phyloP scores from a whole-genome alignment of 805 yeast genomes.

The Spathaspora gorwiae region DNA sequence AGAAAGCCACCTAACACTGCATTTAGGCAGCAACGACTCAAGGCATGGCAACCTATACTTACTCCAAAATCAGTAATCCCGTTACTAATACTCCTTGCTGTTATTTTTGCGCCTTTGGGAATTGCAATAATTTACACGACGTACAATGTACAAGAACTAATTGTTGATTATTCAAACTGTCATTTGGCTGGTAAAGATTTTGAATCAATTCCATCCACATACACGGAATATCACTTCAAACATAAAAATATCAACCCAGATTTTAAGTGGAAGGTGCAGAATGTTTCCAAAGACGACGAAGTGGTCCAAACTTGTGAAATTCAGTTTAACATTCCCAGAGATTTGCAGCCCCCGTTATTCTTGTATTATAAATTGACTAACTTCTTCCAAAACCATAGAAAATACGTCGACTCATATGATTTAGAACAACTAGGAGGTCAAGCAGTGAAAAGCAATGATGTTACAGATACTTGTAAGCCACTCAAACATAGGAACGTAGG shows the following conservation, averaged over 20 bases:
- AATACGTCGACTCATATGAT: slow-evolving; percentile 83
- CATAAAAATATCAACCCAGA: slow-evolving; percentile 31
- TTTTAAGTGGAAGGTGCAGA: slow-evolving; percentile 60
- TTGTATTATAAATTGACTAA: slow-evolving; percentile 83
- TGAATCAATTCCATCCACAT: slow-evolving; percentile 53
- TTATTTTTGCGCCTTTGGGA: slow-evolving; percentile 87
- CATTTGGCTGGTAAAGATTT: slow-evolving; percentile 34
- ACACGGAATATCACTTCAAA: slow-evolving; percentile 60
- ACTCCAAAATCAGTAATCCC: slow-evolving; percentile 92
- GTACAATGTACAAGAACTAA: slow-evolving; percentile 69
- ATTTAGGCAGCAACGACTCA: slow-evolving; percentile 68
- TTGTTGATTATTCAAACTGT: slow-evolving; percentile 75
- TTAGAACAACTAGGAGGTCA: slow-evolving; percentile 75
- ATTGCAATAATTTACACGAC: slow-evolving; percentile 77
- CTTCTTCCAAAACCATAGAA: slow-evolving; percentile 91
- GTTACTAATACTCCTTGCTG: slow-evolving; percentile 63
- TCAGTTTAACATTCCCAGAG: slow-evolving; percentile 67
- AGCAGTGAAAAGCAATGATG: slow-evolving; percentile 49
- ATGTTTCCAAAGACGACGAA: slow-evolving; percentile 33
- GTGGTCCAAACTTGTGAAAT: slow-evolving; percentile 51
- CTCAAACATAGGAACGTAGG: slow-evolving; percentile 36
- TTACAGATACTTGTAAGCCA: slow-evolving; percentile 41
- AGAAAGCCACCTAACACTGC: slow-evolving; percentile 60
- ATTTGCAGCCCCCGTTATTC: slow-evolving; percentile 66
- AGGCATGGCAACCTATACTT: slow-evolving; percentile 81